Evolutionary conservation across 768 basidiomycete genomes (phyloP), one percentile per base, ranked within the genome.

Genomic region (Roridomyces roridus): DNA sequence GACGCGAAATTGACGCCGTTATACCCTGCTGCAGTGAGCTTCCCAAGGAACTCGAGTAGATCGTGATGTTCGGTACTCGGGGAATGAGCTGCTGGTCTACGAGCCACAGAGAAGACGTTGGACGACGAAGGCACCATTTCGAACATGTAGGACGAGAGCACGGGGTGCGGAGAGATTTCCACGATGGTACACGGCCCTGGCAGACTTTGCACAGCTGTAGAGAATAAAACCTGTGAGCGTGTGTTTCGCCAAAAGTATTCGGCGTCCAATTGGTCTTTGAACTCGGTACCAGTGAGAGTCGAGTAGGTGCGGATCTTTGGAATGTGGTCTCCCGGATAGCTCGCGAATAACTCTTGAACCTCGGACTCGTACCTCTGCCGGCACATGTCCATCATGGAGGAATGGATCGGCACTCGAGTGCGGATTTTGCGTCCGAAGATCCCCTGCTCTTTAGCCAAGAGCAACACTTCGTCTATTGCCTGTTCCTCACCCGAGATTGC

Each of bases 361-460:
- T 60, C 52, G 3, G 43, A 37, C 14, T 35, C 15, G 52, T 76
- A 80, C 14, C 65, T 58, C 1, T 65, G 60, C 17, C 62, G 62
- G 58, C 77, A 79, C 17, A 58, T 23, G 12, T 77, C 73, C 72
- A 81, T 76, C 44, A 77, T 63, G 6, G 60, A 58, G 1, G 74
- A 76, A 60, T 82, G 80, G 24, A 77, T 72, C 0, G 80, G 74
- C 0, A 75, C 68, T 20, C 65, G 63, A 10, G 79, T 76, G 5
- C 70, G 69, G 21, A 81, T 63, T 47, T 69, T 72, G 9, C 70
- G 67, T 6, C 72, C 78, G 52, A 75, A 70, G 20, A 75, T 63
- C 1, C 72, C 72, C 15, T 46, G 45, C 17, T 51, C 46, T 18
- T 60, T 37, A 2, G 75, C 75, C 15, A 68, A 53, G 17, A 51